Evolutionary conservation across 306 rosid genomes (phyloP), one percentile per base, ranked within the genome.

Genomic region (Styphnolobium japonicum): DNA sequence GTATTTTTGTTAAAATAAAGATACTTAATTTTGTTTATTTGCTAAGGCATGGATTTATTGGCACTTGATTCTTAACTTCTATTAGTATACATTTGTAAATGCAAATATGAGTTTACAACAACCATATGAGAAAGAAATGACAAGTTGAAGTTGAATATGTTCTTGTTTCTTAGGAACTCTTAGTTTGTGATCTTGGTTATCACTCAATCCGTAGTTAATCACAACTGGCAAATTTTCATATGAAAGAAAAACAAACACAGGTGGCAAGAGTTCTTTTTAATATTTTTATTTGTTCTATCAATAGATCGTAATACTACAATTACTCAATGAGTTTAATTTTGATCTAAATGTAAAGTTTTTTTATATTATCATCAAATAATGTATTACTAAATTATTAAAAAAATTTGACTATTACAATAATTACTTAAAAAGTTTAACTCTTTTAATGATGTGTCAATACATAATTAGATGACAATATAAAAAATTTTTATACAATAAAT

Each of bases 1-100:
- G 77, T 39, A 68, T 75, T 21, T 29, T 55, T 23, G 1, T 43
- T 8, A 2, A 31, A 21, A 23, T 15, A 33, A 66, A 31, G 2
- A 43, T 75, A 22, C 76, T 58, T 57, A 25, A 3, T 53, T 40
- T 36, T 25, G n/a, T n/a, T 21, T 81, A 58, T 21, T 65, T 22
- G 76, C 42, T 21, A 19, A 7, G 10, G 62, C n/a, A 33, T 46
- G 43, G 22, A 23, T 31, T 75, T 62, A 39, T 7, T 67, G 6
- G 37, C 55, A 68, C 64, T 77, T 15, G 67, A 82, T 75, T 81
- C 85, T 82, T 68, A 43, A 19, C 82, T 76, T 82, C 1, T 25
- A 48, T 19, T 82, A 2, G 8, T 18, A 34, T 33, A 15, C 46
- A 14, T 27, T 27, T 58, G 18, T 27, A 56, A 22, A 8, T 22